A percentile compares a stretch with the other conserved stretches of the same genome.
Conservation (phyloP, 2,329 filamentous ascomycete genomes). For the Diaporthe citriasiana region DNA sequence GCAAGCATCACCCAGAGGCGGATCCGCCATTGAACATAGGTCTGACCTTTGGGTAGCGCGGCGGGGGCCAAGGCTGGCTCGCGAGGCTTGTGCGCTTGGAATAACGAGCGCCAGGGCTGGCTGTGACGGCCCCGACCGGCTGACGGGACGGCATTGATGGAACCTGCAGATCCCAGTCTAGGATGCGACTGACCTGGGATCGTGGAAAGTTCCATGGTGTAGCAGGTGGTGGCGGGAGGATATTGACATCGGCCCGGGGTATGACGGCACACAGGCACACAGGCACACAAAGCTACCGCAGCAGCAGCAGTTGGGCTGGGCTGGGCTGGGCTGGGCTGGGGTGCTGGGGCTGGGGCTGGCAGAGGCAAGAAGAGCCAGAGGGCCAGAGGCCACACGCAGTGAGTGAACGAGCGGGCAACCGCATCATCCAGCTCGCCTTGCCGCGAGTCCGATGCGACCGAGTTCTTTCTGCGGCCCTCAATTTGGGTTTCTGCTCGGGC, state of each 20-base stretch:
- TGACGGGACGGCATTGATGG: constrained; percentile 32
- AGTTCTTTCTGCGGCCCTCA: neutral
- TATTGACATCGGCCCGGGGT: constrained; percentile 21
- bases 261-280: constrained; percentile 18
- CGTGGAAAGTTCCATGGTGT: constrained; percentile 30
- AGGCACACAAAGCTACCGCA: no score
- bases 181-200: constrained; percentile 28
- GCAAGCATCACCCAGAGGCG: constrained; percentile 7
- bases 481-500: constrained; percentile 31
- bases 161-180: constrained; percentile 19
- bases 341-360: neutral
- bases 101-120: constrained; percentile 13
- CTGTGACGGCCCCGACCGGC: constrained; percentile 26
- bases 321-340: no score
- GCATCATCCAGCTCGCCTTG: neutral
- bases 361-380: neutral
- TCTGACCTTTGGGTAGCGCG: constrained; percentile 5
- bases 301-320: neutral
- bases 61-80: constrained; percentile 8
- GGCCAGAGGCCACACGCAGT: neutral
- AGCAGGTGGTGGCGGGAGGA: constrained; percentile 19
- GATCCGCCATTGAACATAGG: neutral
- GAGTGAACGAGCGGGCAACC: no score
- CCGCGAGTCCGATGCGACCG: neutral
- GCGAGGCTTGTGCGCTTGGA: constrained; percentile 28